phyloP scores from a whole-genome alignment of 2,329 filamentous ascomycete species.

The Basipetospora chlamydospora region DNA sequence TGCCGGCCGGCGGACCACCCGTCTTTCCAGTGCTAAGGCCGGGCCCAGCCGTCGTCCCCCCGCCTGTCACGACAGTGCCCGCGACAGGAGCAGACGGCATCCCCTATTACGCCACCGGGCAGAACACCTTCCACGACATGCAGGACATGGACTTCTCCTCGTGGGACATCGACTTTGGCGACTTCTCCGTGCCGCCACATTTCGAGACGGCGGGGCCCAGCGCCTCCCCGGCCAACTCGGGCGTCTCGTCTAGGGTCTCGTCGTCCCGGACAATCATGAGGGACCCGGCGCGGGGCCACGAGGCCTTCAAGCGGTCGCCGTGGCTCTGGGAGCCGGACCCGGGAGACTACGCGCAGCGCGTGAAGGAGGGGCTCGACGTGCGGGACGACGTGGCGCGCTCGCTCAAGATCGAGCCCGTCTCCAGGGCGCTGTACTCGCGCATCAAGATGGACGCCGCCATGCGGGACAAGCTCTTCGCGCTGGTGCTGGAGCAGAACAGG shows the following conservation, averaged over 20 bases:
- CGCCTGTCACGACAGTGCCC: not conserved
- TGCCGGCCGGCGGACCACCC: not conserved
- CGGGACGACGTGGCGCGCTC: slow-evolving; percentile 1
- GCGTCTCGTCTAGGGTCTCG: slow-evolving; percentile 10
- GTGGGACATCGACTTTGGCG: slow-evolving; percentile 18
- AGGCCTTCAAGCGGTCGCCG: slow-evolving; percentile 18
- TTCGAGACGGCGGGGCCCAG: slow-evolving; percentile 13
- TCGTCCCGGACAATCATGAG: slow-evolving; percentile 6
- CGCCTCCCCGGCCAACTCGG: slow-evolving; percentile 14
- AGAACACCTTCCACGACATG: slow-evolving; percentile 15
- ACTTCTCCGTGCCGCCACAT: slow-evolving; percentile 15
- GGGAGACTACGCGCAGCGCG: slow-evolving; percentile 11
- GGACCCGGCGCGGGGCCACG: slow-evolving; percentile 16
- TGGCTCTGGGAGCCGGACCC: slow-evolving; percentile 19
- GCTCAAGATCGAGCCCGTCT: not conserved
- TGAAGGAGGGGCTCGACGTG: slow-evolving; percentile 1
- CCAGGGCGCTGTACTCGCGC: slow-evolving; percentile 1
- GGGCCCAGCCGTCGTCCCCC: not conserved
- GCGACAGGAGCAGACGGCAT: no score
- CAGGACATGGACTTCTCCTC: slow-evolving; percentile 18
- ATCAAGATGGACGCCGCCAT: slow-evolving; percentile 24
- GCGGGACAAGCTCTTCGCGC: slow-evolving; percentile 48
- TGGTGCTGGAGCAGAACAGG: slow-evolving; percentile 46
- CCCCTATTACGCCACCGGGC: slow-evolving; percentile 14
- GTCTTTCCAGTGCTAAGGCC: no score